Evolutionary conservation across 129 eudicot genomes (phyloP).

Genomic region (Flaveria ramosissima): DNA sequence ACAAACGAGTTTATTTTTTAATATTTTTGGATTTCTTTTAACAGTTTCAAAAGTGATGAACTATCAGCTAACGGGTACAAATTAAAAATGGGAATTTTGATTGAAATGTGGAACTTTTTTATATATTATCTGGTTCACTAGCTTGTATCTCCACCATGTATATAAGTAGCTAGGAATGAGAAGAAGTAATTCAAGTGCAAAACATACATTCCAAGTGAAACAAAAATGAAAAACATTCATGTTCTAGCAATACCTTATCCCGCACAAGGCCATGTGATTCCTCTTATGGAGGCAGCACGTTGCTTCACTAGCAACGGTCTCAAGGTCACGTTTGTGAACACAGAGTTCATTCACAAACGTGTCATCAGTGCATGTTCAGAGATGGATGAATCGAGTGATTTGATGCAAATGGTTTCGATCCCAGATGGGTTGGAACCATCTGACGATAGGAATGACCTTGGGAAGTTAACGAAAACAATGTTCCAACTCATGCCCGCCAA

Average conservation of each 20-base stretch:
- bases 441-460: conserved; percentile 47
- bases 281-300: conserved; percentile 47
- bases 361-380: conserved; percentile 30
- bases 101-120: too few relatives aligned
- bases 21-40: too few relatives aligned
- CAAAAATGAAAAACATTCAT: conserved; percentile 25
- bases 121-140: too few relatives aligned
- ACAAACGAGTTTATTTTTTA: too few relatives aligned
- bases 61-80: too few relatives aligned
- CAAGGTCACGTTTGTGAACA: conserved; percentile 52
- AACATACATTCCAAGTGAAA: not conserved
- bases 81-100: too few relatives aligned
- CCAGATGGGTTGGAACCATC: conserved; percentile 52
- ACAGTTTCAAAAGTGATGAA: too few relatives aligned
- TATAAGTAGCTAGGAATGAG: too few relatives aligned
- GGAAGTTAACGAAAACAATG: conserved; percentile 23
- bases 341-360: conserved; percentile 42
- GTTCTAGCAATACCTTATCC: conserved; percentile 51
- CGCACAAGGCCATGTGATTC: conserved; percentile 76
- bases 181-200: too few relatives aligned
- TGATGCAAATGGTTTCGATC: conserved; percentile 39
- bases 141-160: too few relatives aligned
- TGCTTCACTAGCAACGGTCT: conserved; percentile 36
- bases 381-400: conserved; percentile 11
- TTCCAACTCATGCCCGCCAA: conserved; percentile 33